Evolutionary conservation across 2,329 filamentous ascomycete genomes (phyloP).

Genomic region (Cercospora zeina): DNA sequence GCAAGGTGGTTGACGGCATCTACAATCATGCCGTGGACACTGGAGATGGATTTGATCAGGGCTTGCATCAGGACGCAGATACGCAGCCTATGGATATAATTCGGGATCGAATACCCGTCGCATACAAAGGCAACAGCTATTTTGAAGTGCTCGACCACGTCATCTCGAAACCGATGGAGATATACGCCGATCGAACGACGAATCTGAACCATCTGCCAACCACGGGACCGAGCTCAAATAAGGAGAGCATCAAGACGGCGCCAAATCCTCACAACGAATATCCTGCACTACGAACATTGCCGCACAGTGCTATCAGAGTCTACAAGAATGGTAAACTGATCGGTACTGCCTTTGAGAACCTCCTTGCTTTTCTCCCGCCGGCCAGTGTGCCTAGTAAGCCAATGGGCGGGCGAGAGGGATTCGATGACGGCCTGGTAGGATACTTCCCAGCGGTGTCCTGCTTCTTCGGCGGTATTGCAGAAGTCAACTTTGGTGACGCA

Average conservation of each 20-base stretch:
- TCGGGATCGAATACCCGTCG: slow-evolving; percentile 90
- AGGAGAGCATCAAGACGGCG: slow-evolving; percentile 53
- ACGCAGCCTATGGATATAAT: slow-evolving; percentile 72
- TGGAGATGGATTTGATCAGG: slow-evolving; percentile 54
- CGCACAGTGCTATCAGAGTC: slow-evolving; percentile 79
- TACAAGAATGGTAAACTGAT: slow-evolving; percentile 90
- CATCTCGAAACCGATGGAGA: slow-evolving; percentile 82
- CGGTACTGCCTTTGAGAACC: slow-evolving; percentile 82
- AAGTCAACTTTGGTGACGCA: slow-evolving; percentile 92
- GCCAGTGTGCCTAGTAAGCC: slow-evolving; percentile 73
- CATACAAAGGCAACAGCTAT: slow-evolving; percentile 89
- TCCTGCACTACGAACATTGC: slow-evolving; percentile 79
- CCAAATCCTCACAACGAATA: slow-evolving; percentile 72
- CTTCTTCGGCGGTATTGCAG: slow-evolving; percentile 85
- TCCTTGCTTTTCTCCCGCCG: slow-evolving; percentile 87
- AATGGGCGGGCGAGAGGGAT: slow-evolving; percentile 73
- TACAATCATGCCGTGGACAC: slow-evolving; percentile 84
- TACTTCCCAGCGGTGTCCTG: slow-evolving; percentile 94
- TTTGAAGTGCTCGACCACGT: slow-evolving; percentile 93
- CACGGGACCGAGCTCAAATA: slow-evolving; percentile 41
- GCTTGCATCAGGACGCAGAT: slow-evolving; percentile 29
- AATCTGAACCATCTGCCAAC: slow-evolving; percentile 63
- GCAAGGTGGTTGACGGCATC: slow-evolving; percentile 80
- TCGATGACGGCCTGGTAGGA: slow-evolving; percentile 92
- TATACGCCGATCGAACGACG: slow-evolving; percentile 52